Conservation (phyloP, 306 rosid species). For the Myrica gale region DNA sequence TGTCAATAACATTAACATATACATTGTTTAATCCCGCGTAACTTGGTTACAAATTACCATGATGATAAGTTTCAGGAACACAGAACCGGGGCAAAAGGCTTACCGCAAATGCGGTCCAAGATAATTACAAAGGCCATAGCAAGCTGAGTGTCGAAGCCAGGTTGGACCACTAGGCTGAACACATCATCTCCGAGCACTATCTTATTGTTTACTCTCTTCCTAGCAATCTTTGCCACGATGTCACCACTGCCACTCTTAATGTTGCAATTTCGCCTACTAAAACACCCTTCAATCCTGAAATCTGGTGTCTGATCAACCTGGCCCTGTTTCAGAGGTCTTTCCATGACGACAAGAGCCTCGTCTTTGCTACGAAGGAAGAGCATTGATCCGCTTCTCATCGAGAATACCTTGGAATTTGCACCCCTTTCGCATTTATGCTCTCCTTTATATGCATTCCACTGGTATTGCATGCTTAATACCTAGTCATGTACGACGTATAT, state of each 20-base stretch:
- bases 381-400: slow-evolving; percentile 36
- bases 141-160: slow-evolving; percentile 35
- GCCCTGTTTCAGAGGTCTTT: neutral
- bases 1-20: too few species aligned
- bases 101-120: slow-evolving; percentile 45
- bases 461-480: slow-evolving; percentile 39
- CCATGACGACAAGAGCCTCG: slow-evolving; percentile 37
- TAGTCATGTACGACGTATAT: slow-evolving; percentile 1
- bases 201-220: slow-evolving; percentile 43
- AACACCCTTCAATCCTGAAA: slow-evolving; percentile 46
- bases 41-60: too few species aligned
- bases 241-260: slow-evolving; percentile 28
- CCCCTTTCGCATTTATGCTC: slow-evolving; percentile 24
- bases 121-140: slow-evolving; percentile 46
- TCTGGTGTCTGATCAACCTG: slow-evolving; percentile 23
- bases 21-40: neutral
- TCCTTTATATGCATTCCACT: slow-evolving; percentile 47
- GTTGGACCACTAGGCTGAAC: slow-evolving; percentile 40
- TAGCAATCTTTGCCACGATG: slow-evolving; percentile 40
- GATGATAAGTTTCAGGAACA: slow-evolving; percentile 30
- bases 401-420: slow-evolving; percentile 30
- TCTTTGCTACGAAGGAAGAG: slow-evolving; percentile 24
- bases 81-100: slow-evolving; percentile 39
- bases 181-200: slow-evolving; percentile 44
- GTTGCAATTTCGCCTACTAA: slow-evolving; percentile 40